Evolutionary conservation across 1,284 basidiomycete genomes (phyloP).

Genomic region (Cryptococcus sp.): DNA sequence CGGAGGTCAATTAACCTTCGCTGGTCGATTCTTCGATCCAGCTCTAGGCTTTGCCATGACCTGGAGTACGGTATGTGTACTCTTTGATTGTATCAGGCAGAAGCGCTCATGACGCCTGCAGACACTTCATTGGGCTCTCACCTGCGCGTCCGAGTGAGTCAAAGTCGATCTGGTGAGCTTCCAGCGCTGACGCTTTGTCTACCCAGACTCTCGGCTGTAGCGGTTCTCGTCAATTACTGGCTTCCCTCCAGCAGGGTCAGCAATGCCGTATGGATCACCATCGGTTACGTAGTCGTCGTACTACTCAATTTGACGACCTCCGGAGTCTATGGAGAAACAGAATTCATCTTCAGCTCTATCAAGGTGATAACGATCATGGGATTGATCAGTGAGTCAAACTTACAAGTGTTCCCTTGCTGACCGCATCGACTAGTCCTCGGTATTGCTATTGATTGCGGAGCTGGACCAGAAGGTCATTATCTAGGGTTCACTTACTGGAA

Average conservation of each 20-base stretch:
- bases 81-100: too few species aligned
- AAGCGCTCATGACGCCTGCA: neutral
- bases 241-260: slow-evolving; percentile 8
- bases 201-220: slow-evolving; percentile 22
- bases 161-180: slow-evolving; percentile 52
- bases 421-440: slow-evolving; percentile 52
- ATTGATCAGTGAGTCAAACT: slow-evolving; percentile 49
- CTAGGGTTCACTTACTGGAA: slow-evolving; percentile 49
- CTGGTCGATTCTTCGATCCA: slow-evolving; percentile 72
- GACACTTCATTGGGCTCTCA: slow-evolving; percentile 13
- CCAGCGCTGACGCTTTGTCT: neutral
- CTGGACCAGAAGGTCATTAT: slow-evolving; percentile 29
- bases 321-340: slow-evolving; percentile 49
- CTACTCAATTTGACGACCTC: slow-evolving; percentile 74
- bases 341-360: slow-evolving; percentile 59
- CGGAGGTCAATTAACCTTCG: slow-evolving; percentile 72
- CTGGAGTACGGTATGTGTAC: slow-evolving; percentile 39
- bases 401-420: neutral
- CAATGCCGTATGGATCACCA: slow-evolving; percentile 65
- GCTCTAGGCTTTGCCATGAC: slow-evolving; percentile 75
- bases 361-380: slow-evolving; percentile 69
- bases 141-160: slow-evolving; percentile 57
- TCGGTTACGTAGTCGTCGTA: slow-evolving; percentile 69
- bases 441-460: slow-evolving; percentile 60
- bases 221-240: slow-evolving; percentile 19